These are phyloP conservation scores for Passiflora organensis DNA, from an alignment of 345 rosid species.

Conservation along the genomic window DNA sequence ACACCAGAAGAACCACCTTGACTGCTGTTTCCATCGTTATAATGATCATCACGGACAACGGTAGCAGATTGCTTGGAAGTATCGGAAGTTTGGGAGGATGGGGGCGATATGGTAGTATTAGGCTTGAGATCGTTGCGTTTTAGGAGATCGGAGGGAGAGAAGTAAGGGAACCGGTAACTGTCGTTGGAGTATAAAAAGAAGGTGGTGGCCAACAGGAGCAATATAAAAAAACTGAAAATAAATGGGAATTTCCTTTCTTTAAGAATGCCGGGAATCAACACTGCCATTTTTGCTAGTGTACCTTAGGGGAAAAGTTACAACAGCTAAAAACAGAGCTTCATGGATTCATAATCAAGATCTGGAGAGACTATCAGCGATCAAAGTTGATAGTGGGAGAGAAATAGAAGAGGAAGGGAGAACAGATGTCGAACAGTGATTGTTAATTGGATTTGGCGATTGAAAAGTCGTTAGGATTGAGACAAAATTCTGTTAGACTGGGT, in stretches of 20 bases:
- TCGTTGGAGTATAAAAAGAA: constrained; percentile 35
- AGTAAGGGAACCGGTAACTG: constrained; percentile 24
- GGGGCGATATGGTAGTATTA: constrained; percentile 11
- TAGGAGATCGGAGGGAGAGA: constrained; percentile 32
- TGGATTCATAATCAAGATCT: too few species aligned
- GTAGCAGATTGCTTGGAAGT: background rate
- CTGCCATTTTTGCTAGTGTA: constrained; percentile 31
- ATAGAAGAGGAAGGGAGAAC: too few species aligned
- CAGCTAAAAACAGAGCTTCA: background rate
- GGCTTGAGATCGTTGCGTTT: constrained; percentile 17
- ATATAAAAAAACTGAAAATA: constrained; percentile 35
- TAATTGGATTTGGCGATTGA: too few species aligned
- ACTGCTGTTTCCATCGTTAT: background rate
- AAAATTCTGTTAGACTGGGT: too few species aligned
- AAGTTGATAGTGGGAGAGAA: too few species aligned
- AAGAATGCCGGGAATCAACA: constrained; percentile 42
- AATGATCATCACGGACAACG: background rate
- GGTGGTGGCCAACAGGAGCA: constrained; percentile 37
- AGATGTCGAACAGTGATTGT: too few species aligned
- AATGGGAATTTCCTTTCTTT: constrained; percentile 41
- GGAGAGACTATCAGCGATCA: too few species aligned
- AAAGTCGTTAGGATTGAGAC: too few species aligned
- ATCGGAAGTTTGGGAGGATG: constrained; percentile 16
- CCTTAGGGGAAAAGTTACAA: background rate
- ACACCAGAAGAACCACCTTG: too few species aligned